Percentiles rank a stretch among this genome's conserved stretches.
These are phyloP conservation scores for Filosporella fistucella DNA, from an alignment of 495 filamentous ascomycete genomes.

Conservation along the genomic window DNA sequence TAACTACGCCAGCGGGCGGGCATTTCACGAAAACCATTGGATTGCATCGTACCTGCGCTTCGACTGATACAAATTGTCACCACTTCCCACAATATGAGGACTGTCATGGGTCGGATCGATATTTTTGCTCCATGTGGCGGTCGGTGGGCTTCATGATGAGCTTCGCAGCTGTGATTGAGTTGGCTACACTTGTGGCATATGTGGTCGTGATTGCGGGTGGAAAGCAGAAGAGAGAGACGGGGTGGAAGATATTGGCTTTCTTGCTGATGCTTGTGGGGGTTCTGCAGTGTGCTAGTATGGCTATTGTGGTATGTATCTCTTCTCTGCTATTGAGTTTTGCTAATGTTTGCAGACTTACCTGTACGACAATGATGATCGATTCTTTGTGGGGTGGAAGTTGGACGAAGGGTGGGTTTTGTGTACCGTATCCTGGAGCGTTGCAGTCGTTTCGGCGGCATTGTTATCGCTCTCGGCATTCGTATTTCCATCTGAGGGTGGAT, in stretches of 20 bases:
- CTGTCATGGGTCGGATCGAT: slow-evolving; percentile 61
- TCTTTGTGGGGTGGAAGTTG: slow-evolving; percentile 79
- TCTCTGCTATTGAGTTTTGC: background rate
- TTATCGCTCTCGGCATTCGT: slow-evolving; percentile 60
- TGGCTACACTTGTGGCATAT: slow-evolving; percentile 70
- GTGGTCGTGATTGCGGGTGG: slow-evolving; percentile 71
- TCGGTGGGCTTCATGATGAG: slow-evolving; percentile 82
- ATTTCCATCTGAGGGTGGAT: slow-evolving; percentile 78
- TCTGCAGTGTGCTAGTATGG: slow-evolving; percentile 66
- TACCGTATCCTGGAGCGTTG: slow-evolving; percentile 66
- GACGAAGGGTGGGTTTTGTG: slow-evolving; percentile 75
- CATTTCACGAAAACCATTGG: slow-evolving; percentile 67
- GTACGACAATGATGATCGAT: slow-evolving; percentile 80
- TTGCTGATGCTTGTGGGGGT: slow-evolving; percentile 56
- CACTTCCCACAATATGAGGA: slow-evolving; percentile 59
- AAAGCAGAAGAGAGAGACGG: slow-evolving; percentile 65
- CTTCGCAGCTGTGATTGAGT: slow-evolving; percentile 71
- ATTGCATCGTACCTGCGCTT: slow-evolving; percentile 73
- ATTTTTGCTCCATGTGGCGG: slow-evolving; percentile 91
- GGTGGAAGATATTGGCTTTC: slow-evolving; percentile 69
- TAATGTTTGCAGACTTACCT: slow-evolving; percentile 60
- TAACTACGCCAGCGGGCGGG: slow-evolving; percentile 42
- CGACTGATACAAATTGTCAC: slow-evolving; percentile 30
- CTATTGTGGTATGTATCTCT: slow-evolving; percentile 64
- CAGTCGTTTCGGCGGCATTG: slow-evolving; percentile 54